Conservation (phyloP, 176 grass and related monocot species). For the Eleusine indica region DNA sequence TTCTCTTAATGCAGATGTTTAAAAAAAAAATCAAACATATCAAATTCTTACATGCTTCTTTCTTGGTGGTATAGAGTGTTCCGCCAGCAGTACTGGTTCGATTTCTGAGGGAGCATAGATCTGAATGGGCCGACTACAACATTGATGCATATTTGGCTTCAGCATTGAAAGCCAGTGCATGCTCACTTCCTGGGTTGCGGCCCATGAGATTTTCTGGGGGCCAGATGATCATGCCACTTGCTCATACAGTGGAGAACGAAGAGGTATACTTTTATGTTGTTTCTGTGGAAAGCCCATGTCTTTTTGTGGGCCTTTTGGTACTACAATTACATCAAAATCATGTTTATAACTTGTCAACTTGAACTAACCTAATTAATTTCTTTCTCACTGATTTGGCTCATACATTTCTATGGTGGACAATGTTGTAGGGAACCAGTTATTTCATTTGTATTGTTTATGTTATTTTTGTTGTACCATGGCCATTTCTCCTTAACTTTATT, state of each 20-base stretch:
- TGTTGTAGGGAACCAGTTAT: not conserved
- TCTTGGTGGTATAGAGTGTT: constrained; percentile 70
- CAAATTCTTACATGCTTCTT: constrained; percentile 21
- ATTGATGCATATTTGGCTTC: constrained; percentile 90
- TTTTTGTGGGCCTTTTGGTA: not conserved
- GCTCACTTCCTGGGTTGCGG: constrained; percentile 63
- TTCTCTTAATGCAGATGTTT: not conserved
- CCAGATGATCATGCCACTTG: constrained; percentile 91
- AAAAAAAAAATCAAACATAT: not conserved
- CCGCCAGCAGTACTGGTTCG: constrained; percentile 83
- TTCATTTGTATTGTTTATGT: not conserved
- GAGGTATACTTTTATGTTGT: constrained; percentile 56
- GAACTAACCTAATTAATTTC: not conserved
- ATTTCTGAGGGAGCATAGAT: constrained; percentile 95
- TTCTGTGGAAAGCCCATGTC: constrained; percentile 6
- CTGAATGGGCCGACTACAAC: constrained; percentile 98
- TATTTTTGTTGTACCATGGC: constrained; percentile 4
- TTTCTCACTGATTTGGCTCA: not conserved
- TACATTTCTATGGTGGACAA: not conserved
- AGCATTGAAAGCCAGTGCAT: constrained; percentile 59
- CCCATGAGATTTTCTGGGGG: constrained; percentile 84
- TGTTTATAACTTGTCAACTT: not conserved
- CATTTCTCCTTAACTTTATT: not conserved
- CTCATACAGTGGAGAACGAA: constrained; percentile 93
- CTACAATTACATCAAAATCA: not conserved